Evolutionary conservation across 148 eudicot species (phyloP).

Genomic region (Cornus kousa): DNA sequence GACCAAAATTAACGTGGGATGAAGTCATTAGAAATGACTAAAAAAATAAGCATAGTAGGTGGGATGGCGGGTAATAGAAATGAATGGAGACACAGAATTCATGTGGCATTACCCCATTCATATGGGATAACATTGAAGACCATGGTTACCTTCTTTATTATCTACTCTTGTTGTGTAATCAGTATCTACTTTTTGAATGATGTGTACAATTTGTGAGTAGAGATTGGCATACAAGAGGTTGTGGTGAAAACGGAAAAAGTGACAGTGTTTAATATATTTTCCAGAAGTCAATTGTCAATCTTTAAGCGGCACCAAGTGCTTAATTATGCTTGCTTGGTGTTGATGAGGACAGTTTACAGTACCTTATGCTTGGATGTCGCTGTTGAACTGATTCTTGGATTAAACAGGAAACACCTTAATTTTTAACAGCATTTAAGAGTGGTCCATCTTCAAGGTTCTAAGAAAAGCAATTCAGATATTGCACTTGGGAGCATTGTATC

Average conservation of each 20-base stretch:
- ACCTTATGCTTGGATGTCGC: not conserved
- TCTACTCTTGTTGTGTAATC: not conserved
- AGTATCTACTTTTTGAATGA: not conserved
- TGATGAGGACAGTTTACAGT: not conserved
- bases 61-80: no score
- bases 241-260: not conserved
- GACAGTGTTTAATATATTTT: not conserved
- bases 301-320: not conserved
- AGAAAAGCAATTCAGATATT: not conserved
- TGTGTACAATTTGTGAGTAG: not conserved
- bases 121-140: no score
- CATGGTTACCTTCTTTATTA: no score
- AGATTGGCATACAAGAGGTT: not conserved
- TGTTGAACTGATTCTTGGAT: not conserved
- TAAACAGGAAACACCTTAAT: not conserved
- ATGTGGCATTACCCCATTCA: no score
- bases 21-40: no score
- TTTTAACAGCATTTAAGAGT: not conserved
- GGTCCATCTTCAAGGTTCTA: not conserved
- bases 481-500: not conserved
- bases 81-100: no score
- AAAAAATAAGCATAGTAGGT: no score
- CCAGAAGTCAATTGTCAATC: not conserved
- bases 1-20: no score
- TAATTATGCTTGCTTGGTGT: not conserved